A percentile compares a stretch with the other conserved stretches of the same genome.
Evolutionary conservation across 257 asterid species (phyloP).

Genomic region (Forsythia viridissima): DNA sequence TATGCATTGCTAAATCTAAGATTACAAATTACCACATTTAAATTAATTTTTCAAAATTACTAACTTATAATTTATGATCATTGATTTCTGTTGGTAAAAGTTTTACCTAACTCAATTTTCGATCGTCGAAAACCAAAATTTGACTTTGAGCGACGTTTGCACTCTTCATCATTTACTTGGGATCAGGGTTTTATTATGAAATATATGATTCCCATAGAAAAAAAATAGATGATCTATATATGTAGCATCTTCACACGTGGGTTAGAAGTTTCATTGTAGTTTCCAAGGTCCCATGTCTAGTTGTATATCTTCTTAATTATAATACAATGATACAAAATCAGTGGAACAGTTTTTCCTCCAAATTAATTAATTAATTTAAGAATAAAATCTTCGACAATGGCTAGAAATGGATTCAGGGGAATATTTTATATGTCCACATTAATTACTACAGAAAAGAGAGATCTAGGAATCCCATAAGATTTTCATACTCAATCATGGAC

Average conservation of each 20-base stretch:
- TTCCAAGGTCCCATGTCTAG: background rate
- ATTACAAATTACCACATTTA: too few species aligned
- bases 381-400: background rate
- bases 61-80: too few species aligned
- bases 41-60: too few species aligned
- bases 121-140: too few species aligned
- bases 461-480: background rate
- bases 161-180: too few species aligned
- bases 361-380: background rate
- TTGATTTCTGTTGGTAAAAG: too few species aligned
- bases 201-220: background rate
- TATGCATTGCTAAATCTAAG: too few species aligned
- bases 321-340: background rate
- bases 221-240: background rate
- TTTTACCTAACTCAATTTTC: too few species aligned
- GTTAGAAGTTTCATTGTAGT: background rate
- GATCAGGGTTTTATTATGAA: too few species aligned
- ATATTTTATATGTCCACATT: background rate
- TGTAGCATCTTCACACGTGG: background rate
- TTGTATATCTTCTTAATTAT: background rate
- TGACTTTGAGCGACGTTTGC: too few species aligned
- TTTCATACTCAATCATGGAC: background rate
- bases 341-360: background rate
- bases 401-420: conserved; percentile 2
- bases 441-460: background rate